Percentiles rank a stretch among this genome's conserved stretches.
Conservation (phyloP, 495 filamentous ascomycete species). For the Hypoxylon perforatum region DNA sequence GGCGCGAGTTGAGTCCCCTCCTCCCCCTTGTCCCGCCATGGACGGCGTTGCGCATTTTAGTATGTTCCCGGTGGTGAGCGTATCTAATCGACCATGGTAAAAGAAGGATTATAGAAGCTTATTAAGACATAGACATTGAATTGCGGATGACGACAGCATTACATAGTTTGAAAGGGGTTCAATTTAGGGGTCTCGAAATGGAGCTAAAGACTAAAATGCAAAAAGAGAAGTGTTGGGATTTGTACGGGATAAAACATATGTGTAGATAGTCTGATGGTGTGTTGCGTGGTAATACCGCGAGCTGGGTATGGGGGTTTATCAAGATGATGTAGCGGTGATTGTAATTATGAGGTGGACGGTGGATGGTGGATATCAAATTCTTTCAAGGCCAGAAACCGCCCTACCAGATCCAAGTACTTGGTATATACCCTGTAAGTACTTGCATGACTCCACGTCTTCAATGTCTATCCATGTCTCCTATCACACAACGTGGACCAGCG, state of each 20-base stretch:
- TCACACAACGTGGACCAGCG: slow-evolving; percentile 17
- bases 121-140: background rate
- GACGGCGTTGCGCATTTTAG: slow-evolving; percentile 19
- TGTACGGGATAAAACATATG: background rate
- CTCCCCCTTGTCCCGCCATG: background rate
- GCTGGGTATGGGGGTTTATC: background rate
- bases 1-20: slow-evolving; percentile 47
- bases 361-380: too few relatives aligned
- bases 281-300: too few relatives aligned
- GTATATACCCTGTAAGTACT: slow-evolving; percentile 14
- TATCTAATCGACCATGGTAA: slow-evolving; percentile 20
- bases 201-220: background rate
- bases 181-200: background rate
- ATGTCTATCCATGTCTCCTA: slow-evolving; percentile 1
- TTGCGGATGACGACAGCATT: background rate
- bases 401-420: background rate
- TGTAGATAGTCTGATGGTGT: background rate
- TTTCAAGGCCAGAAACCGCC: too few relatives aligned
- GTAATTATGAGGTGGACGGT: background rate
- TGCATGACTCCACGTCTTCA: too few relatives aligned
- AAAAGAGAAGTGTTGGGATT: background rate
- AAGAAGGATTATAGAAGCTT: slow-evolving; percentile 1
- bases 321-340: slow-evolving; percentile 9
- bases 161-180: background rate
- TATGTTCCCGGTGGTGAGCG: slow-evolving; percentile 1